Evolutionary conservation across 768 basidiomycete species (phyloP).

Genomic region (Pulveroboletus sp.): DNA sequence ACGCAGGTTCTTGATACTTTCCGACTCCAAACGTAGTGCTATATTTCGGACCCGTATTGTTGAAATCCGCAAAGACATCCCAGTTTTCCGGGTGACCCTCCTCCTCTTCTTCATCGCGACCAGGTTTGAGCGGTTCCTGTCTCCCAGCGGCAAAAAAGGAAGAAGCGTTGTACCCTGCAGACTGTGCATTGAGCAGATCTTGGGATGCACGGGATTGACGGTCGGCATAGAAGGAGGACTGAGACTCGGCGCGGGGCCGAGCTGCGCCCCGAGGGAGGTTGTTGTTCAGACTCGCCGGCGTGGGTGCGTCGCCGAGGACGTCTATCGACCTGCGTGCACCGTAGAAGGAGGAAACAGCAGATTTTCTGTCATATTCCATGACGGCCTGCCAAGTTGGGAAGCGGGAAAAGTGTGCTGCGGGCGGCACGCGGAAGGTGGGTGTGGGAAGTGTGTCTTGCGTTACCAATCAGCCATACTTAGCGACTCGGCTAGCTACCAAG

Average conservation of each 20-base stretch:
- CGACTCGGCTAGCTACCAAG: too few relatives aligned
- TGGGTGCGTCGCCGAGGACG: slow-evolving; percentile 49
- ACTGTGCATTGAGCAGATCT: slow-evolving; percentile 45
- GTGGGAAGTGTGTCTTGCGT: too few relatives aligned
- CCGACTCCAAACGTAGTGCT: slow-evolving; percentile 54
- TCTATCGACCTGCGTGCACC: slow-evolving; percentile 61
- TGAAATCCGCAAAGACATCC: slow-evolving; percentile 89
- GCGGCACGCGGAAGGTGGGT: not conserved
- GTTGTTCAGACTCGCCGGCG: slow-evolving; percentile 17
- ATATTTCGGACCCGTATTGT: slow-evolving; percentile 78
- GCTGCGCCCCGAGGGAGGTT: slow-evolving; percentile 29
- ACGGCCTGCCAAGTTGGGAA: slow-evolving; percentile 1
- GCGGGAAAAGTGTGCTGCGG: slow-evolving; percentile 1
- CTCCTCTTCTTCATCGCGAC: slow-evolving; percentile 66
- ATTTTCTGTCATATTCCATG: slow-evolving; percentile 79
- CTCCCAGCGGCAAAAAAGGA: slow-evolving; percentile 68
- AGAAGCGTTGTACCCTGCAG: slow-evolving; percentile 70
- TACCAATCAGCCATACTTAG: too few relatives aligned
- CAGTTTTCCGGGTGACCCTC: slow-evolving; percentile 45
- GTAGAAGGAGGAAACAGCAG: slow-evolving; percentile 78
- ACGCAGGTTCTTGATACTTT: slow-evolving; percentile 45
- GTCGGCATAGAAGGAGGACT: slow-evolving; percentile 62
- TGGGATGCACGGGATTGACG: slow-evolving; percentile 39
- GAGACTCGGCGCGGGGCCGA: slow-evolving; percentile 58
- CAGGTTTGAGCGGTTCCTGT: slow-evolving; percentile 73